Conservation (phyloP, 805 yeast genomes). For the Kodamaea nitidulidarum region DNA sequence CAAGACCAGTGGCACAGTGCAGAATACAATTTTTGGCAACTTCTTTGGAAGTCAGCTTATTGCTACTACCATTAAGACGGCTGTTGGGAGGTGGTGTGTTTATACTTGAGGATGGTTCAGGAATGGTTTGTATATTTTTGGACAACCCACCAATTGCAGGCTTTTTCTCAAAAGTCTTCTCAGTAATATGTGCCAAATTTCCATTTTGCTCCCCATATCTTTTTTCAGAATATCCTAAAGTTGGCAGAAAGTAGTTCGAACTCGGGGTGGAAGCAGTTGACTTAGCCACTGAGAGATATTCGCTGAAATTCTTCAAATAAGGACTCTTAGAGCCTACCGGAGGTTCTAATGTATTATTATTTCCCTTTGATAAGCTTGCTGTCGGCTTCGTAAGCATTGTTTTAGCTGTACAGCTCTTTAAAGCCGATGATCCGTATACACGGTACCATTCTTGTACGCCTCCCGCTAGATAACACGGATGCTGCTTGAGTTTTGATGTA, state of each 20-base stretch:
- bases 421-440: constrained; percentile 25
- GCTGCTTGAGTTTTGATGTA: constrained; percentile 28
- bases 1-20: constrained; percentile 60
- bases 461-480: constrained; percentile 35
- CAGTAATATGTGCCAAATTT: neutral
- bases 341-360: neutral
- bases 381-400: constrained; percentile 16
- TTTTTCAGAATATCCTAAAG: neutral
- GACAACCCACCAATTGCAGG: neutral
- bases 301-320: constrained; percentile 29
- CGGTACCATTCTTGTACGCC: constrained; percentile 35
- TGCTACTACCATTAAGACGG: neutral
- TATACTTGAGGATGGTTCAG: no score
- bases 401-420: constrained; percentile 13
- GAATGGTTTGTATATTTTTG: neutral
- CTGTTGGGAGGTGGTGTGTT: neutral
- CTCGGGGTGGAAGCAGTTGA: constrained; percentile 15
- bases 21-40: neutral
- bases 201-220: no score
- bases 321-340: constrained; percentile 8
- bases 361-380: constrained; percentile 16
- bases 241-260: constrained; percentile 14
- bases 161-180: no score
- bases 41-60: neutral
- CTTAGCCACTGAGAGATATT: constrained; percentile 25